Conservation (phyloP, 352 stramenopile genomes). For the Pythium monospermum region DNA sequence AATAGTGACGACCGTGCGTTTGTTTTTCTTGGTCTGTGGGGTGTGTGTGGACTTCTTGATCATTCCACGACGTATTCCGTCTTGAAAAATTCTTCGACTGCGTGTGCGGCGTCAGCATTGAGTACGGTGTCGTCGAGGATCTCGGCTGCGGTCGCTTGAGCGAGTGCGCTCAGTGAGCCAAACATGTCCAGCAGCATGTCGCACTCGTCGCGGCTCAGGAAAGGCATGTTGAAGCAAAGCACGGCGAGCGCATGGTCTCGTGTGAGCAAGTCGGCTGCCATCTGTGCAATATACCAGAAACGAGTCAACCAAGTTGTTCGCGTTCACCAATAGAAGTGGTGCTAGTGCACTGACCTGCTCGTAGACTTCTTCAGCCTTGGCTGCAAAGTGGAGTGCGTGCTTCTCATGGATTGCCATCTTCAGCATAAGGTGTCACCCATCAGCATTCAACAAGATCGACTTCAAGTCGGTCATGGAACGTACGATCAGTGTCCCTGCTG, state of each 20-base stretch:
- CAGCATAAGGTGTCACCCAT: not conserved
- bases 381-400: constrained; percentile 34
- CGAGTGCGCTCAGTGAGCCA: constrained; percentile 45
- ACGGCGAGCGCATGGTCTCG: constrained; percentile 39
- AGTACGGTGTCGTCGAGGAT: constrained; percentile 65
- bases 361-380: constrained; percentile 39
- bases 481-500: constrained; percentile 51
- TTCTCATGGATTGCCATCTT: constrained; percentile 59
- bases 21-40: not conserved
- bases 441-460: not conserved
- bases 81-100: constrained; percentile 70
- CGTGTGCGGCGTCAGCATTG: constrained; percentile 43
- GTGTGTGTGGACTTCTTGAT: not conserved
- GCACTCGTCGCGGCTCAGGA: constrained; percentile 53
- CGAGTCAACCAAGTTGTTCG: too few species aligned
- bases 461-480: too few species aligned
- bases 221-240: constrained; percentile 49
- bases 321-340: too few species aligned
- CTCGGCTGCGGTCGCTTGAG: constrained; percentile 38
- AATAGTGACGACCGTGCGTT: too few species aligned
- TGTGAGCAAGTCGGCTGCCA: constrained; percentile 41
- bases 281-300: constrained; percentile 29
- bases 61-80: constrained; percentile 61
- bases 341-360: too few species aligned
- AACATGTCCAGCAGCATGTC: constrained; percentile 81